Evolutionary conservation across 441 rosid genomes (phyloP).

Genomic region (Eutrema salsugineum): DNA sequence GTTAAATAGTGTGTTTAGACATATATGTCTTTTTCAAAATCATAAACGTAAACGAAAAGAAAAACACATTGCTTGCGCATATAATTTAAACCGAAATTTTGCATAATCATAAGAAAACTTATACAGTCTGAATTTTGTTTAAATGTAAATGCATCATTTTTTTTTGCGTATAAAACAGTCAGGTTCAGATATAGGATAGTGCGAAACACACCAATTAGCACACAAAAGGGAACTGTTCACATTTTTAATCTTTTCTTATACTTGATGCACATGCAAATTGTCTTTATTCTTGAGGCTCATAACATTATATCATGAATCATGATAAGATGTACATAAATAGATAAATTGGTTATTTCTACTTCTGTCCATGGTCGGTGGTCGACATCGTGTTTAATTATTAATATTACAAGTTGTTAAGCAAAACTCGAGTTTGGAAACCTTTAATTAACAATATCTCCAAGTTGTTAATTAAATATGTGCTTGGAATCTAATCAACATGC

Average conservation of each 20-base stretch:
- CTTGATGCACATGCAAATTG: slow-evolving; percentile 44
- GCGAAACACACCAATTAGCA: slow-evolving; percentile 11
- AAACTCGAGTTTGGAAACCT: slow-evolving; percentile 15
- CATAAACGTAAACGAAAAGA: background rate
- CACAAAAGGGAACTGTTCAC: slow-evolving; percentile 33
- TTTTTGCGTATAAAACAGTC: background rate
- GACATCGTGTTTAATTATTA: slow-evolving; percentile 3
- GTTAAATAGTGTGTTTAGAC: background rate
- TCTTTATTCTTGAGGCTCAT: slow-evolving; percentile 17
- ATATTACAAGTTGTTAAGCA: slow-evolving; percentile 20
- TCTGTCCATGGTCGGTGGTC: slow-evolving; percentile 34
- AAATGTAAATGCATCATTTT: background rate
- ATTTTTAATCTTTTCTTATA: slow-evolving; percentile 50
- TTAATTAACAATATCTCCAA: slow-evolving; percentile 23
- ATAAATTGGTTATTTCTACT: slow-evolving; percentile 16
- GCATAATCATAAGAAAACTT: background rate
- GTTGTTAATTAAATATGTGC: slow-evolving; percentile 21
- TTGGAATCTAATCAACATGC: slow-evolving; percentile 31
- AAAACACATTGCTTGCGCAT: background rate
- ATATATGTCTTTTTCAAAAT: too few species aligned
- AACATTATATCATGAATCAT: background rate
- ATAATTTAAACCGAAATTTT: background rate
- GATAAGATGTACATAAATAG: slow-evolving; percentile 16
- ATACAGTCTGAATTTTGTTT: background rate
- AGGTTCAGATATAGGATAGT: background rate